Conservation (phyloP, 73 alveolate genomes). For the Paramecium pentaurelia region DNA sequence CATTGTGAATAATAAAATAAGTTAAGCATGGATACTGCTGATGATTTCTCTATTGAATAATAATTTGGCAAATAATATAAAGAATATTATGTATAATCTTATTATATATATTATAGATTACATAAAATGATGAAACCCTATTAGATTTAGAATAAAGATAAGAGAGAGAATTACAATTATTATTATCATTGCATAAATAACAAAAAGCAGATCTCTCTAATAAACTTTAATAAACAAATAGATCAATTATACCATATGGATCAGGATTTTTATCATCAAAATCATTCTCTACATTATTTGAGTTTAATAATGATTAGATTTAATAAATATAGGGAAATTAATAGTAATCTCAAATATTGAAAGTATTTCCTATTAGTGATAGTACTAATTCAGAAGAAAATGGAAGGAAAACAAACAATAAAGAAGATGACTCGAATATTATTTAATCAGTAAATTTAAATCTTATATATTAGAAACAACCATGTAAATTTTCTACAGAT, state of each 20-base stretch:
- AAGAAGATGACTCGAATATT: neutral
- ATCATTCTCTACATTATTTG: neutral
- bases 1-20: neutral
- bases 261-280: neutral
- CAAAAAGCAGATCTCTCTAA: neutral
- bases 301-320: neutral
- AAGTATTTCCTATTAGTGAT: neutral
- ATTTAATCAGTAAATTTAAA: neutral
- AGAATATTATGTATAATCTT: neutral
- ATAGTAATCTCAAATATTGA: neutral
- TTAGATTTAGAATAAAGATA: slow-evolving; percentile 12
- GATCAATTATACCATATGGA: neutral
- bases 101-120: neutral
- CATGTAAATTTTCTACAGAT: neutral
- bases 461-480: neutral
- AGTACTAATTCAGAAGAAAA: neutral
- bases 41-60: neutral
- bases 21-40: slow-evolving; percentile 31
- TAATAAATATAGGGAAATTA: neutral
- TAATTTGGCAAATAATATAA: neutral
- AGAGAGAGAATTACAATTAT: neutral
- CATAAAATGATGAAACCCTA: slow-evolving; percentile 29
- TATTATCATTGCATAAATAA: neutral
- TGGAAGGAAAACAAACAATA: neutral
- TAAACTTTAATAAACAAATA: neutral